Evolutionary conservation across 306 rosid genomes (phyloP).

Genomic region (Chamaecrista fasciculata): DNA sequence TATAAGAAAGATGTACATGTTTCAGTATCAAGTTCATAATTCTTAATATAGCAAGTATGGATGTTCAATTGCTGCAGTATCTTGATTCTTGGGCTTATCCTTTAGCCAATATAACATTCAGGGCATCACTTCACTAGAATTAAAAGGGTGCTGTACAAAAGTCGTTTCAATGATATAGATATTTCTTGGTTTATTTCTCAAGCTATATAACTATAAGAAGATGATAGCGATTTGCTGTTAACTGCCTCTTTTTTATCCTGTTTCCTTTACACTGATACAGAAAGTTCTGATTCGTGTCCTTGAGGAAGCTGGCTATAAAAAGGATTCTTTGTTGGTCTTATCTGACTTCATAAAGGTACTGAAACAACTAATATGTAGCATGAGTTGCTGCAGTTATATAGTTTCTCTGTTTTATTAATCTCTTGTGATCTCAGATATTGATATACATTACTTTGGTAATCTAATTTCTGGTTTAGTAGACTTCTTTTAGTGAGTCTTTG

Average conservation of each 20-base stretch:
- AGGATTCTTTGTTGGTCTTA: conserved; percentile 52
- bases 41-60: background rate
- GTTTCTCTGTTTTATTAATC: too few relatives aligned
- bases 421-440: background rate
- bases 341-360: conserved; percentile 75
- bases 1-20: background rate
- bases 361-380: conserved; percentile 6
- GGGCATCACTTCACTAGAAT: background rate
- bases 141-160: too few relatives aligned
- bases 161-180: background rate
- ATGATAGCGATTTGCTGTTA: conserved; percentile 22
- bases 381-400: background rate
- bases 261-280: conserved; percentile 39
- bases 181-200: conserved; percentile 14
- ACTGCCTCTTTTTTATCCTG: conserved; percentile 20
- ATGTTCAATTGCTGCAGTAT: background rate
- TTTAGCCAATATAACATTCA: background rate
- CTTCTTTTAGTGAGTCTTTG: background rate
- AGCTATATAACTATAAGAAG: background rate
- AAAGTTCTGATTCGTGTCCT: conserved; percentile 65
- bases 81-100: background rate
- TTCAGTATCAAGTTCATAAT: background rate
- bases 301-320: conserved; percentile 72
- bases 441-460: background rate
- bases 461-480: background rate